These are phyloP conservation scores for Euptelea pleiosperma DNA, from an alignment of 164 flowering plant genomes.

Conservation along the genomic window DNA sequence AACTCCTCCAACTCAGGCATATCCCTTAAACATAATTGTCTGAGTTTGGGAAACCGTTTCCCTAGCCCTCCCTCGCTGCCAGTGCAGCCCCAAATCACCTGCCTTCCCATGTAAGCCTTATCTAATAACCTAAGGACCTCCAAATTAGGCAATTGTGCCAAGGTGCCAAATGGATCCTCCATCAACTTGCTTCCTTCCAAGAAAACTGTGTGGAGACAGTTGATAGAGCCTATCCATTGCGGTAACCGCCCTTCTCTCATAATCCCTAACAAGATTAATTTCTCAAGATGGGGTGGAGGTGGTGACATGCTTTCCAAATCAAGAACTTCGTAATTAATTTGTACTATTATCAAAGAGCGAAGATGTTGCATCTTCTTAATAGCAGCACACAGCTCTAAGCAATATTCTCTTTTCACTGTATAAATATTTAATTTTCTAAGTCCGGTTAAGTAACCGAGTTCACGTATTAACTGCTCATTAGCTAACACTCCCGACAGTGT, in stretches of 20 bases:
- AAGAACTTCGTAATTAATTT: neutral
- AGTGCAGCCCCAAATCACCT: neutral
- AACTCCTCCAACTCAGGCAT: neutral
- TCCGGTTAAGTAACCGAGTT: neutral
- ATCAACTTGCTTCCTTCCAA: neutral
- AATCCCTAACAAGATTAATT: neutral
- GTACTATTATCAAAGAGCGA: neutral
- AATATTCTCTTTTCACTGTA: neutral
- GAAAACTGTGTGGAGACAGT: neutral
- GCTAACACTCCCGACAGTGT: neutral
- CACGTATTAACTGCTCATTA: neutral
- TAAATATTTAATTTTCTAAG: constrained; percentile 2
- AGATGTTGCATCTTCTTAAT: constrained; percentile 4
- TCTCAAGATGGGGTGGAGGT: constrained; percentile 3
- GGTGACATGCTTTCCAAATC: constrained; percentile 3
- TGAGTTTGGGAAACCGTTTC: neutral
- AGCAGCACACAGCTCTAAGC: neutral
- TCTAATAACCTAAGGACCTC: neutral
- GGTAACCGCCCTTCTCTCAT: constrained; percentile 3
- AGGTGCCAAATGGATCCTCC: neutral
- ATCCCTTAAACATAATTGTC: neutral
- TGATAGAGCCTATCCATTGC: neutral
- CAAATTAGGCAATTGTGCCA: neutral
- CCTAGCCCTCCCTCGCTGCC: neutral
- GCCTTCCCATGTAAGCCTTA: neutral